Percentiles rank a stretch among this genome's conserved stretches.
These are phyloP conservation scores for Sindora glabra DNA, from an alignment of 306 rosid genomes.

Conservation along the genomic window DNA sequence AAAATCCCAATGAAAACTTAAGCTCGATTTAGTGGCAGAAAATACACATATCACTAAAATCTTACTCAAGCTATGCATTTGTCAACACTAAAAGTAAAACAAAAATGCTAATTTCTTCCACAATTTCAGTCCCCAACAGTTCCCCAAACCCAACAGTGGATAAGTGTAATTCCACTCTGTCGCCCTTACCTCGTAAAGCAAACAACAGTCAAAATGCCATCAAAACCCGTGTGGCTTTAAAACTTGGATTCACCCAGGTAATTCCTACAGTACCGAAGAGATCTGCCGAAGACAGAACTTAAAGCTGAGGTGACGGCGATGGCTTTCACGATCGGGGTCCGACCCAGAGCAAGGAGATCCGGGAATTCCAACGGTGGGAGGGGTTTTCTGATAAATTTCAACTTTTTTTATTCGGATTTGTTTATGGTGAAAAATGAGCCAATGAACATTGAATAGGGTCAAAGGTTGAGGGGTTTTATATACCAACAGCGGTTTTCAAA, in stretches of 20 bases:
- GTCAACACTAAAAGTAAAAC: neutral
- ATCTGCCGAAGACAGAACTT: conserved; percentile 29
- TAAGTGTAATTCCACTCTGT: conserved; percentile 13
- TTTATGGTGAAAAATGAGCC: too few species aligned
- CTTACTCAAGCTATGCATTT: neutral
- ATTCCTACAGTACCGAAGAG: conserved; percentile 17
- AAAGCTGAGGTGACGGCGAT: neutral
- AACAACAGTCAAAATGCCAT: conserved; percentile 38
- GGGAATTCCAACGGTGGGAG: conserved; percentile 26
- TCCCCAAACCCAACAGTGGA: conserved; percentile 12
- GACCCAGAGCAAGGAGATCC: conserved; percentile 47
- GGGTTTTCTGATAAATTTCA: too few species aligned
- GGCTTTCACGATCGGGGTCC: conserved; percentile 36
- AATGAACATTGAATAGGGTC: neutral
- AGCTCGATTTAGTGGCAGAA: neutral
- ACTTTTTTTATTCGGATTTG: too few species aligned
- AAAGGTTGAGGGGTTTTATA: neutral
- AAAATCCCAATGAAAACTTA: conserved; percentile 9
- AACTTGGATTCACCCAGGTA: conserved; percentile 9
- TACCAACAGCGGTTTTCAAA: conserved; percentile 29
- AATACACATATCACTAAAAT: neutral
- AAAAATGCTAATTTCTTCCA: conserved; percentile 14
- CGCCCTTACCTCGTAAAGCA: conserved; percentile 30
- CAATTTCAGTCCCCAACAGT: neutral
- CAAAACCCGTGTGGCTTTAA: conserved; percentile 15